Evolutionary conservation across 2,329 filamentous ascomycete genomes (phyloP).

Genomic region (Colletotrichum tanaceti): DNA sequence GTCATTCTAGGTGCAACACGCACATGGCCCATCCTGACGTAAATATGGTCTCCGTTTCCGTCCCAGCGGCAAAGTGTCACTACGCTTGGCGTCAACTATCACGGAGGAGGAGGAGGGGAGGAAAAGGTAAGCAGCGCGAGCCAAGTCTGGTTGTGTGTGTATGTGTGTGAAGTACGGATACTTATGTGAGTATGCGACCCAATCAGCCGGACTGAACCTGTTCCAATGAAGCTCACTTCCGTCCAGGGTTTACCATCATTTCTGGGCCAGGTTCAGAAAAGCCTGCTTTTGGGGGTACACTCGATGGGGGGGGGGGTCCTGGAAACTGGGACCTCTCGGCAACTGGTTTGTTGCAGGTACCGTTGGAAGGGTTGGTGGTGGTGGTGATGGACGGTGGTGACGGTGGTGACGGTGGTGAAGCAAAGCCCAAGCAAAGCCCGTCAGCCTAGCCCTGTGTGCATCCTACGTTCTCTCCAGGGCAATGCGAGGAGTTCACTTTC

Average conservation of each 20-base stretch:
- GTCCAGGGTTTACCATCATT: background rate
- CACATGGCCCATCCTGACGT: background rate
- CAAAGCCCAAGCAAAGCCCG: constrained; percentile 5
- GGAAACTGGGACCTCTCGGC: background rate
- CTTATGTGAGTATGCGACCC: constrained; percentile 20
- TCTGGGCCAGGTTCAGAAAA: background rate
- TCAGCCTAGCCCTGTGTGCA: constrained; percentile 34
- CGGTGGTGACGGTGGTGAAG: background rate
- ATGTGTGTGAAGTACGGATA: background rate
- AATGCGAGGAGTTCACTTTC: background rate
- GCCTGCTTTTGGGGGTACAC: background rate
- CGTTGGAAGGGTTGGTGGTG: background rate
- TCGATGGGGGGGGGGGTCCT: background rate
- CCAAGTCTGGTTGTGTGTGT: constrained; percentile 21
- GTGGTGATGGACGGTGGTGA: background rate
- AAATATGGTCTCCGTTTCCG: background rate
- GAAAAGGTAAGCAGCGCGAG: constrained; percentile 8
- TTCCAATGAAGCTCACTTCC: constrained; percentile 15
- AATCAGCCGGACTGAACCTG: constrained; percentile 23
- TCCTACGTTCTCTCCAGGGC: constrained; percentile 8
- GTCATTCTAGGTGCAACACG: no score
- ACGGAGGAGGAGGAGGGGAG: background rate
- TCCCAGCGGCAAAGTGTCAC: background rate
- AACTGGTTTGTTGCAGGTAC: background rate
- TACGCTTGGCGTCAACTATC: background rate